Percentiles rank a stretch among this genome's conserved stretches.
These are phyloP conservation scores for Aureobasidium namibiae DNA, from an alignment of 2,329 filamentous ascomycete species.

Conservation along the genomic window DNA sequence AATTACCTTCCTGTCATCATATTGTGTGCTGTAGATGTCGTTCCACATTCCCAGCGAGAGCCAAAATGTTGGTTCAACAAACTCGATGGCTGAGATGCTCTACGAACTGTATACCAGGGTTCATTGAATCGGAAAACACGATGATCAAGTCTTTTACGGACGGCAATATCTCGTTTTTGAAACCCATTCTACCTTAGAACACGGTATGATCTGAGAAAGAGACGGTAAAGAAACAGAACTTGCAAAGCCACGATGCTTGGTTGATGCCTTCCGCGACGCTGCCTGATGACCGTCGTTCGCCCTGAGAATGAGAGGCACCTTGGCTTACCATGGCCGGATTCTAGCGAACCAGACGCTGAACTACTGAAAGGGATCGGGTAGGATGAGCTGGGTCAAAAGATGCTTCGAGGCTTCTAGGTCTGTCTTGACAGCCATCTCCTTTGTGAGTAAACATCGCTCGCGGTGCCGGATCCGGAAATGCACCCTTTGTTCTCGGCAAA, in stretches of 20 bases:
- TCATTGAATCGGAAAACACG: no score
- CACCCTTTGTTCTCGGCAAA: neutral
- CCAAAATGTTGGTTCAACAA: neutral
- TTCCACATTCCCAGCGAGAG: neutral
- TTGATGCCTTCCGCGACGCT: neutral
- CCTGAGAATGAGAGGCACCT: neutral
- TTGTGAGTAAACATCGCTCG: neutral
- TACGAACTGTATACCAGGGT: no score
- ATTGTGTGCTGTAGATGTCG: neutral
- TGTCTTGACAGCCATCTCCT: neutral
- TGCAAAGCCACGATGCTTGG: neutral
- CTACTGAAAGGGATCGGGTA: neutral
- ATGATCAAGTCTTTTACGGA: no score
- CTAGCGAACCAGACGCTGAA: neutral
- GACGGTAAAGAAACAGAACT: neutral
- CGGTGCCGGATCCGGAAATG: neutral
- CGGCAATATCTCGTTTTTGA: no score
- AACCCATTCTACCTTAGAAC: neutral
- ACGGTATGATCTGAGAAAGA: neutral
- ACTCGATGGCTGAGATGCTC: neutral
- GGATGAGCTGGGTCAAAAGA: neutral
- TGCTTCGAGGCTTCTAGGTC: neutral
- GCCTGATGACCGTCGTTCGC: neutral
- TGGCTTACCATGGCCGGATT: neutral
- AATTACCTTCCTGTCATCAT: neutral